Evolutionary conservation across 306 rosid genomes (phyloP).

Genomic region (Rosa lucieae): DNA sequence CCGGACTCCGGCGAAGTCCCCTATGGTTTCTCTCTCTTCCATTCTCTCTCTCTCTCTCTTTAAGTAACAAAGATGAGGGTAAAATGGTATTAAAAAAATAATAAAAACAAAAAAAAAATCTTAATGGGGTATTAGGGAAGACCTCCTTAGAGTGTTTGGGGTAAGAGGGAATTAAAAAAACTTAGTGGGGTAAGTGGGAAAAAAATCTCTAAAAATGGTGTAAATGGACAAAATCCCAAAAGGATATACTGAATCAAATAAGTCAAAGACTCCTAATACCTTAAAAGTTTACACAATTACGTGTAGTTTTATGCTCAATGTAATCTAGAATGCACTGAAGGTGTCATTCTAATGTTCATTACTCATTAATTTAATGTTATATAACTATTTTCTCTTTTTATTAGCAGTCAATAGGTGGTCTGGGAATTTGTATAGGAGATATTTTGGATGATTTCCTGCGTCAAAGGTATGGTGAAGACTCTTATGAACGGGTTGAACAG

Average conservation of each 20-base stretch:
- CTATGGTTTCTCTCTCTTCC: too few species aligned
- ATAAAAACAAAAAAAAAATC: too few species aligned
- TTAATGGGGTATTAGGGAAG: too few species aligned
- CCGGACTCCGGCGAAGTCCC: too few species aligned
- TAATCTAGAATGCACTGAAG: neutral
- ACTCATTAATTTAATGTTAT: neutral
- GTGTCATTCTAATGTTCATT: neutral
- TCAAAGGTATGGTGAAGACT: conserved; percentile 64
- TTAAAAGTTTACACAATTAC: neutral
- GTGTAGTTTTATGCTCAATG: neutral
- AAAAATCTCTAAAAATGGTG: too few species aligned
- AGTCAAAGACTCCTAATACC: neutral
- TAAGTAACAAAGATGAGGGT: too few species aligned
- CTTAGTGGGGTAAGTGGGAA: too few species aligned
- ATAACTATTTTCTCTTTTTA: conserved; percentile 15
- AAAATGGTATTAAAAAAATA: too few species aligned
- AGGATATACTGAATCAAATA: neutral
- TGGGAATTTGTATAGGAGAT: conserved; percentile 66
- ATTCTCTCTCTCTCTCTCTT: too few species aligned
- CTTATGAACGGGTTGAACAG: conserved; percentile 70
- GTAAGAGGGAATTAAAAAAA: too few species aligned
- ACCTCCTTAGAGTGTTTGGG: too few species aligned
- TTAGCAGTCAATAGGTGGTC: conserved; percentile 64
- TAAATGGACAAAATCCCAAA: too few species aligned
- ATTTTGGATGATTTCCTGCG: conserved; percentile 78